These are phyloP conservation scores for Trichoderma sp. DNA, from an alignment of 2,329 filamentous ascomycete genomes.

Conservation along the genomic window DNA sequence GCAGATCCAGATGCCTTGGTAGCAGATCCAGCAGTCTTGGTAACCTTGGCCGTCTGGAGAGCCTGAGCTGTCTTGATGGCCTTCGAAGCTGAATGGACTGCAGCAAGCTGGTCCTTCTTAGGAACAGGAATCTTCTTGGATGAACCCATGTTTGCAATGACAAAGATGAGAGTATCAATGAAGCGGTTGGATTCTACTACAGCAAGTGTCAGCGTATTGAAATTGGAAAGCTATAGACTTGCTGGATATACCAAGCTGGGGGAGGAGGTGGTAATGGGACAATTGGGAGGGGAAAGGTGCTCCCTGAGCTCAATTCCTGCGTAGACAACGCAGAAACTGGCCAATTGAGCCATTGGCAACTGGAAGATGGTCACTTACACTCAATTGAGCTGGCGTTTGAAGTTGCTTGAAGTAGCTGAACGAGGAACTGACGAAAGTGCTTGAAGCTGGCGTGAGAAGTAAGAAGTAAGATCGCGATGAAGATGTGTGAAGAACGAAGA, in stretches of 20 bases:
- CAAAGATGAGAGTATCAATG: background rate
- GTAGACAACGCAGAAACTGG: background rate
- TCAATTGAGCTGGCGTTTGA: slow-evolving; percentile 1
- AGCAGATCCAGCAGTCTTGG: background rate
- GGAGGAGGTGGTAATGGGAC: background rate
- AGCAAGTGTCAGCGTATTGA: background rate
- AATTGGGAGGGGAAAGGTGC: background rate
- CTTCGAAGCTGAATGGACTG: background rate
- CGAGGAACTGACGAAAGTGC: background rate
- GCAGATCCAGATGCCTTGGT: background rate
- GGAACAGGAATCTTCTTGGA: slow-evolving; percentile 31
- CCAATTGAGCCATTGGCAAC: background rate
- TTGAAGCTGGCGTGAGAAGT: slow-evolving; percentile 5
- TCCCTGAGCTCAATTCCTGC: background rate
- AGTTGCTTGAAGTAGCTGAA: background rate
- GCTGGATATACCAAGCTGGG: background rate
- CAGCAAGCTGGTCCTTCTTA: slow-evolving; percentile 31
- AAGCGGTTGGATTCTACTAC: background rate
- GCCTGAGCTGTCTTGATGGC: slow-evolving; percentile 19
- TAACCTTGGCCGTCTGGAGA: background rate
- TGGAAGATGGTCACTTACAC: slow-evolving; percentile 3
- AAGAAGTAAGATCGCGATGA: background rate
- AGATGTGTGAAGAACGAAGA: slow-evolving; percentile 3
- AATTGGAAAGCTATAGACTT: background rate
- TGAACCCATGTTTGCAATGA: slow-evolving; percentile 29